A percentile compares a stretch with the other conserved stretches of the same genome.
These are phyloP conservation scores for Rosa persica DNA, from an alignment of 306 rosid species.

Conservation along the genomic window DNA sequence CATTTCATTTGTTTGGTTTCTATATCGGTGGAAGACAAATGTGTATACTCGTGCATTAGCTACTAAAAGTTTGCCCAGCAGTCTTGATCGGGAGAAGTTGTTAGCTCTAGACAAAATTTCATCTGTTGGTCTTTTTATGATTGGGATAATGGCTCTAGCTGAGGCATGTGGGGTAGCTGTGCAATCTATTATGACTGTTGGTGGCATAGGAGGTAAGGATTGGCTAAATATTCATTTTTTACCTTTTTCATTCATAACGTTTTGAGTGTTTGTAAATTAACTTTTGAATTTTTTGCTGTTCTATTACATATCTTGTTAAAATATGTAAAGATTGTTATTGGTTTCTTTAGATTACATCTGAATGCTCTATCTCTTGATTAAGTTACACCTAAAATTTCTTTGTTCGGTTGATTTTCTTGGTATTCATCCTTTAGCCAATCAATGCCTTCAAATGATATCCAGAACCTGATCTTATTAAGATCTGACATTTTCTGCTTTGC, in stretches of 20 bases:
- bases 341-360: neutral
- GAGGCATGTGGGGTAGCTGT: slow-evolving; percentile 97
- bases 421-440: slow-evolving; percentile 3
- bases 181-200: slow-evolving; percentile 84
- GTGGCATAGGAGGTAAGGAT: slow-evolving; percentile 86
- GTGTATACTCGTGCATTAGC: slow-evolving; percentile 52
- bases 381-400: neutral
- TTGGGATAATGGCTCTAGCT: slow-evolving; percentile 86
- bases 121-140: slow-evolving; percentile 73
- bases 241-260: neutral
- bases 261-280: neutral
- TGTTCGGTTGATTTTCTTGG: neutral
- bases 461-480: neutral
- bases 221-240: neutral
- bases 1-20: slow-evolving; percentile 81
- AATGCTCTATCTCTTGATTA: neutral
- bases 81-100: slow-evolving; percentile 70
- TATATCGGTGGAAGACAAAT: slow-evolving; percentile 80
- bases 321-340: neutral
- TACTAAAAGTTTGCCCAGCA: slow-evolving; percentile 35
- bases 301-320: neutral
- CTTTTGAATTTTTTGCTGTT: neutral
- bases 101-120: slow-evolving; percentile 71
- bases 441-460: neutral
- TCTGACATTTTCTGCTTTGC: slow-evolving; percentile 19